Evolutionary conservation across 202 grass and related monocot species (phyloP).

Genomic region (Brachypodium distachyon): DNA sequence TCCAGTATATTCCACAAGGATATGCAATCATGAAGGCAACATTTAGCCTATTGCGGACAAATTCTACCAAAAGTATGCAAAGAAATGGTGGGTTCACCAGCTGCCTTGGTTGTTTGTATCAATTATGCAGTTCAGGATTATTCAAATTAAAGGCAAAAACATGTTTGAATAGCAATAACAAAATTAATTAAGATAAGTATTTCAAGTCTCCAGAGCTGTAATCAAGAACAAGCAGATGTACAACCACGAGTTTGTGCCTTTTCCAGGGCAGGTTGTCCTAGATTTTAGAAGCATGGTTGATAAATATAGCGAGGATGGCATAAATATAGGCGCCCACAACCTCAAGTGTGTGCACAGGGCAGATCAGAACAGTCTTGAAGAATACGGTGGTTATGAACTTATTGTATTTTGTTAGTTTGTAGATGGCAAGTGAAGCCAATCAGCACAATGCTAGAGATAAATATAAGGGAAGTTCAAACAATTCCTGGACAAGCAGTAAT

Average conservation of each 20-base stretch:
- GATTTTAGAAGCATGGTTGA: slow-evolving; percentile 8
- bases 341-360: neutral
- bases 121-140: neutral
- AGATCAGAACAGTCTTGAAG: neutral
- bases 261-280: no score
- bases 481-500: neutral
- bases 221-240: neutral
- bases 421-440: slow-evolving; percentile 9
- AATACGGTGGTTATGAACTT: neutral
- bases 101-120: neutral
- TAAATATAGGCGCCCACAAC: neutral
- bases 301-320: neutral
- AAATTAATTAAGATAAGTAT: neutral
- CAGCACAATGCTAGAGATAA: neutral
- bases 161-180: neutral
- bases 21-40: neutral
- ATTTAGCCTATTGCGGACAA: neutral
- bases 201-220: neutral
- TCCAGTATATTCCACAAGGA: slow-evolving; percentile 9
- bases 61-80: neutral
- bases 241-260: no score
- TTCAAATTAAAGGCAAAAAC: neutral
- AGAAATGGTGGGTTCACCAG: neutral
- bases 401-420: neutral
- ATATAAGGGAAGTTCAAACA: neutral